Percentiles rank a stretch among this genome's conserved stretches.
Evolutionary conservation across 352 stramenopile genomes (phyloP).

Genomic region (Phytophthora rubi): DNA sequence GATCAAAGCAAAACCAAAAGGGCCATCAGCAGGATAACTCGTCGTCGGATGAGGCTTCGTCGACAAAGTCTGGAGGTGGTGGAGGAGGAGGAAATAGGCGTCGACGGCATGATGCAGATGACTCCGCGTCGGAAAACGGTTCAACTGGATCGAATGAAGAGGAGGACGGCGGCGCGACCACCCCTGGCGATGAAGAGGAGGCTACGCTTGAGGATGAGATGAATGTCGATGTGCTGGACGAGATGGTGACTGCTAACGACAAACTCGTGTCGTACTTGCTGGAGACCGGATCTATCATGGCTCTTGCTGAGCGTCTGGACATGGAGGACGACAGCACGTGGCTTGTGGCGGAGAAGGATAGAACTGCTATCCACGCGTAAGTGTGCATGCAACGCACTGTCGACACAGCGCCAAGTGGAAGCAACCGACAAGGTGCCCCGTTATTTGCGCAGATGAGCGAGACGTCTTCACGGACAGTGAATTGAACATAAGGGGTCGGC

Average conservation of each 20-base stretch:
- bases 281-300: conserved; percentile 88
- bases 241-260: conserved; percentile 87
- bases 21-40: conserved; percentile 52
- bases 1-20: conserved; percentile 49
- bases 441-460: conserved; percentile 15
- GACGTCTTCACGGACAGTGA: conserved; percentile 18
- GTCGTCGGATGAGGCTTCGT: conserved; percentile 65
- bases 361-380: conserved; percentile 84
- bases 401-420: conserved; percentile 10
- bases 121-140: conserved; percentile 66
- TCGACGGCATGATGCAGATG: conserved; percentile 58
- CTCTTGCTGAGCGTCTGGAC: conserved; percentile 80
- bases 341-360: conserved; percentile 86
- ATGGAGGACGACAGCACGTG: conserved; percentile 86
- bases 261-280: conserved; percentile 86
- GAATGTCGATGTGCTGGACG: conserved; percentile 71
- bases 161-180: conserved; percentile 43
- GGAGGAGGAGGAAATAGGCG: conserved; percentile 32
- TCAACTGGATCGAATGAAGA: conserved; percentile 57
- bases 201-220: conserved; percentile 48
- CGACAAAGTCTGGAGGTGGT: conserved; percentile 34
- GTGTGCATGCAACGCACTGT: conserved; percentile 15
- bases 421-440: conserved; percentile 18
- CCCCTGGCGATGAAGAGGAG: conserved; percentile 42
- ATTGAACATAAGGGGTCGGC: conserved; percentile 24